Conservation (phyloP, 2,329 filamentous ascomycete species). For the Fusarium scirpi region DNA sequence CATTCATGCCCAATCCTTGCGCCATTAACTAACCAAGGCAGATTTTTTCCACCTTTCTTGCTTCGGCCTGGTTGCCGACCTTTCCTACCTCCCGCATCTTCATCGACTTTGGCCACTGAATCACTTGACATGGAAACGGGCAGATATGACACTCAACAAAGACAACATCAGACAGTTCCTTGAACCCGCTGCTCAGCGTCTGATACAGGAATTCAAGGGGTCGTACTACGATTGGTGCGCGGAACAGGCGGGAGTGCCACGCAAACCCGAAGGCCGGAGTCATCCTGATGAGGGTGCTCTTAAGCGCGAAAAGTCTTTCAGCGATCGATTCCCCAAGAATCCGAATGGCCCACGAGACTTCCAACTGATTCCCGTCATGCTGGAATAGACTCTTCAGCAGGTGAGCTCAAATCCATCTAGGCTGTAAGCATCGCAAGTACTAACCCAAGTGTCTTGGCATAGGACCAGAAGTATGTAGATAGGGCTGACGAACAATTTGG, state of each 20-base stretch:
- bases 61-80: neutral
- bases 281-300: neutral
- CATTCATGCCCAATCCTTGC: neutral
- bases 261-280: neutral
- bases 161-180: neutral
- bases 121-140: neutral
- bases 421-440: neutral
- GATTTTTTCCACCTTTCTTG: neutral
- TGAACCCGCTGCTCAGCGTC: neutral
- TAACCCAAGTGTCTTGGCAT: neutral
- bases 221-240: neutral
- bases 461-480: neutral
- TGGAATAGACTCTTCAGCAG: neutral
- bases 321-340: rapidly evolving
- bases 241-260: neutral
- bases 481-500: neutral
- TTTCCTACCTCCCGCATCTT: neutral
- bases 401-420: neutral
- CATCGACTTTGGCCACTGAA: neutral
- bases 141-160: neutral
- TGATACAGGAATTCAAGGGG: neutral
- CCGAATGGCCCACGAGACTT: neutral
- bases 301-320: neutral
- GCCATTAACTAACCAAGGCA: neutral
- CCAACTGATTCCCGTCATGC: neutral